Evolutionary conservation across 2,329 filamentous ascomycete genomes (phyloP), one percentile per base, ranked within the genome.

Genomic region (Cytospora paraplurivora): DNA sequence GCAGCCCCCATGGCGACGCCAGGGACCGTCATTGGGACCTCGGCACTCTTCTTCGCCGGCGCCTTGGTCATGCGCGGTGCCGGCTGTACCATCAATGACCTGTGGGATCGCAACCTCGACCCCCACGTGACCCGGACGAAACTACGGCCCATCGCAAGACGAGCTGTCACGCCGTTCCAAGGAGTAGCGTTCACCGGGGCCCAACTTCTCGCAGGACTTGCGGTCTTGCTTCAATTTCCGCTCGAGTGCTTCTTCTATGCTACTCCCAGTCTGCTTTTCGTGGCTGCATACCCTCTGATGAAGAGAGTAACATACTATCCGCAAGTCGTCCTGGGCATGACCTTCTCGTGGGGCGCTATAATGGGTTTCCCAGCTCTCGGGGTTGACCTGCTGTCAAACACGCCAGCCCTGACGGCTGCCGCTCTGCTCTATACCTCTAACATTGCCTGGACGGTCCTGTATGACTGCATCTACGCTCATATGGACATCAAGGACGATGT

Each of bases 401-500:
- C 77, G 27, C 75, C 84, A 1, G 89, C 90, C 2, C 73, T 91
- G 63, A 79, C 82, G 4, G 87, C 89, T 1, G 90, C 90, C 1
- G 85, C 81, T 3, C 85, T 85, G 63, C 78, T 96, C 56, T 96
- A 96, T 73, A 78, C 84, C 12, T 92, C 89, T 51, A 95, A 93
- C 69, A 81, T 95, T 32, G 87, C 91, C 3, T 96, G 93, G 93
- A 96, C 92, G 0, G 83, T 96, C 33, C 77, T 96, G 47, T 96
- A 96, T 74, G 92, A 96, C 74, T 96, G 95, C 86, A 92, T 96
- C 37, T 96, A 96, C 75, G 92, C 92, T 15, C 92, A 96, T 73
- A 94, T 95, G 88, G 92, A 96, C 71, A 89, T 94, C 74, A 88
- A 88, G 71, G 92, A 96, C 70, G 92, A 96, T 72, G 87, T 82